Evolutionary conservation across 2,329 filamentous ascomycete genomes (phyloP).

Genomic region (Aspergillus tamarii): DNA sequence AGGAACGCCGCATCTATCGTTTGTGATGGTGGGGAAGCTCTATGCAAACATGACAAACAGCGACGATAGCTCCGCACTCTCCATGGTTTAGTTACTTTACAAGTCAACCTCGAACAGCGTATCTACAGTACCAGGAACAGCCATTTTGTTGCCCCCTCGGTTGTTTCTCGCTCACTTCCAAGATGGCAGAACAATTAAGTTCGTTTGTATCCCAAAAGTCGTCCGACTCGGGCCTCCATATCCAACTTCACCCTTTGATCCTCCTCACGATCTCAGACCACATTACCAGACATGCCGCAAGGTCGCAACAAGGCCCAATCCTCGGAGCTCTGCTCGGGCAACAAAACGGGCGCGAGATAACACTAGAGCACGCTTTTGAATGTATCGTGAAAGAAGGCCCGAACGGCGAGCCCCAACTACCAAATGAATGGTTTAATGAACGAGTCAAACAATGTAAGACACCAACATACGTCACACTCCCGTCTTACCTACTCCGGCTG

Average conservation of each 20-base stretch:
- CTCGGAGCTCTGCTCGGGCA: slow-evolving; percentile 88
- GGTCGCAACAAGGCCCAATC: slow-evolving; percentile 73
- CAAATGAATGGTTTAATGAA: slow-evolving; percentile 72
- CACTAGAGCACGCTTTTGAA: slow-evolving; percentile 91
- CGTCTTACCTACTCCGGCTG: slow-evolving; percentile 4
- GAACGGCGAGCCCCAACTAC: slow-evolving; percentile 64
- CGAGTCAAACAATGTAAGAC: slow-evolving; percentile 81
- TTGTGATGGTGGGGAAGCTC: slow-evolving; percentile 30
- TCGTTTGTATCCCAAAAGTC: slow-evolving; percentile 68
- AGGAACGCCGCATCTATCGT: background rate
- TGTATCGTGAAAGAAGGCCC: slow-evolving; percentile 61
- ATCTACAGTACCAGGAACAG: background rate
- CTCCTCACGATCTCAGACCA: slow-evolving; percentile 97
- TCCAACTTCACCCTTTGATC: slow-evolving; percentile 88
- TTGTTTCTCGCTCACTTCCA: slow-evolving; percentile 18
- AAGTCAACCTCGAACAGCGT: slow-evolving; percentile 5
- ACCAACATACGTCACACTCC: background rate
- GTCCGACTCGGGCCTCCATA: slow-evolving; percentile 74
- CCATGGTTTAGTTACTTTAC: slow-evolving; percentile 3
- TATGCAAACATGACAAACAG: slow-evolving; percentile 38
- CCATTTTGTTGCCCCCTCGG: background rate
- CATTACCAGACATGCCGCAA: slow-evolving; percentile 85
- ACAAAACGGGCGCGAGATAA: slow-evolving; percentile 87
- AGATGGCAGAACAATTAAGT: slow-evolving; percentile 57
- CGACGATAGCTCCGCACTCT: slow-evolving; percentile 17